Percentiles rank a stretch among this genome's conserved stretches.
Evolutionary conservation across 1,284 basidiomycete genomes (phyloP).

Genomic region (Fomitopsis schrenkii): DNA sequence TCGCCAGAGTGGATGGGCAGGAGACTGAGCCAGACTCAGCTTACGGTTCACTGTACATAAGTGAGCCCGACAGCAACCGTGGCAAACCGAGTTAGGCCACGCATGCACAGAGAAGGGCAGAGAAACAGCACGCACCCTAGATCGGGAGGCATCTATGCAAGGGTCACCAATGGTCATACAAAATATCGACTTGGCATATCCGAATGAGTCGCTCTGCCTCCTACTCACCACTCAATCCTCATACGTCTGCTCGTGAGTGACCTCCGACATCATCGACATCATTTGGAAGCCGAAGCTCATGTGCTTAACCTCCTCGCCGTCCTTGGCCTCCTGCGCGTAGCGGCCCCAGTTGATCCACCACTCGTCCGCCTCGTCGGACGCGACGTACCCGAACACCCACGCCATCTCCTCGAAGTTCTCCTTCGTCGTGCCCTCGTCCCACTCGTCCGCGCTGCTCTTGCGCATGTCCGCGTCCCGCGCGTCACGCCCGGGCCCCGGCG

Average conservation of each 20-base stretch:
- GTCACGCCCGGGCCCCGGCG: constrained; percentile 36
- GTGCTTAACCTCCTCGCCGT: background rate
- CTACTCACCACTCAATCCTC: background rate
- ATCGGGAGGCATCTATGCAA: background rate
- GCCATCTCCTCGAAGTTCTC: constrained; percentile 24
- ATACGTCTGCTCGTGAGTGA: background rate
- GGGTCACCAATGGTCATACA: background rate
- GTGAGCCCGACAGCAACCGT: too few species aligned
- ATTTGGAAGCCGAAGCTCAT: constrained; percentile 3
- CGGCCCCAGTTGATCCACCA: constrained; percentile 35
- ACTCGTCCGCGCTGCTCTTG: constrained; percentile 14
- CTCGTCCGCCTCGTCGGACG: constrained; percentile 31
- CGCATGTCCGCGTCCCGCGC: constrained; percentile 36
- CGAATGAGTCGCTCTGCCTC: background rate
- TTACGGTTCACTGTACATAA: too few species aligned
- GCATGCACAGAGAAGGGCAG: too few species aligned
- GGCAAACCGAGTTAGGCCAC: too few species aligned
- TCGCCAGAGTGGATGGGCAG: too few species aligned
- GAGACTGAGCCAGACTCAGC: too few species aligned
- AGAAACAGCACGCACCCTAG: too few species aligned
- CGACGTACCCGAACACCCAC: constrained; percentile 29
- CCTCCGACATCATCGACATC: background rate
- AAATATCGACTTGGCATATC: background rate
- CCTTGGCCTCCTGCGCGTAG: constrained; percentile 8
- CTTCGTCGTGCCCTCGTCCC: constrained; percentile 23